phyloP scores from a whole-genome alignment of 148 eudicot genomes.

The Amaranthus cruentus region DNA sequence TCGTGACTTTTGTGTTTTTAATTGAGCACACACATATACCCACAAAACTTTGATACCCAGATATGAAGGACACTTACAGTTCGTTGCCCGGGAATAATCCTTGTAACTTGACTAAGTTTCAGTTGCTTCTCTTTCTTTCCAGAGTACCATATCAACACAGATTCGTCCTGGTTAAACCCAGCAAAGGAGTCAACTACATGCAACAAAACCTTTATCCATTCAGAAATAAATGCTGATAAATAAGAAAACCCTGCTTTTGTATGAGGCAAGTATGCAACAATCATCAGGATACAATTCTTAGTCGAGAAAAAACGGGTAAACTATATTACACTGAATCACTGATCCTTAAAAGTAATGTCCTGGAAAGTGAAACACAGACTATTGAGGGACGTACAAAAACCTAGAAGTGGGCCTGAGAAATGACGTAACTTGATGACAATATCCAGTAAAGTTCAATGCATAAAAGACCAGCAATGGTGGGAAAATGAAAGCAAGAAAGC shows the following conservation, averaged over 20 bases:
- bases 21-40: not conserved
- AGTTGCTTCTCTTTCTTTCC: slow-evolving; percentile 79
- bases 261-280: not conserved
- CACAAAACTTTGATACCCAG: not conserved
- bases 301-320: not conserved
- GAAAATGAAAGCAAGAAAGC: not conserved
- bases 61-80: slow-evolving; percentile 52
- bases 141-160: slow-evolving; percentile 65
- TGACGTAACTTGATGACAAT: too few relatives aligned
- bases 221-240: not conserved
- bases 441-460: not conserved
- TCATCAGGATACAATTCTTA: not conserved
- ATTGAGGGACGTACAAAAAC: not conserved
- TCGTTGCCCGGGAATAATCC: slow-evolving; percentile 84
- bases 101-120: slow-evolving; percentile 60
- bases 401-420: not conserved
- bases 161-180: slow-evolving; percentile 59
- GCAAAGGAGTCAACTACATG: slow-evolving; percentile 5
- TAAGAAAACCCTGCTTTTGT: not conserved
- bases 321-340: too few relatives aligned
- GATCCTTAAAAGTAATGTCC: not conserved
- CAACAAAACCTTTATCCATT: not conserved
- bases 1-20: not conserved
- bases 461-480: not conserved
- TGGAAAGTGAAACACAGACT: not conserved